phyloP scores from a whole-genome alignment of 2,329 filamentous ascomycete species.

The Talaromyces sp. region DNA sequence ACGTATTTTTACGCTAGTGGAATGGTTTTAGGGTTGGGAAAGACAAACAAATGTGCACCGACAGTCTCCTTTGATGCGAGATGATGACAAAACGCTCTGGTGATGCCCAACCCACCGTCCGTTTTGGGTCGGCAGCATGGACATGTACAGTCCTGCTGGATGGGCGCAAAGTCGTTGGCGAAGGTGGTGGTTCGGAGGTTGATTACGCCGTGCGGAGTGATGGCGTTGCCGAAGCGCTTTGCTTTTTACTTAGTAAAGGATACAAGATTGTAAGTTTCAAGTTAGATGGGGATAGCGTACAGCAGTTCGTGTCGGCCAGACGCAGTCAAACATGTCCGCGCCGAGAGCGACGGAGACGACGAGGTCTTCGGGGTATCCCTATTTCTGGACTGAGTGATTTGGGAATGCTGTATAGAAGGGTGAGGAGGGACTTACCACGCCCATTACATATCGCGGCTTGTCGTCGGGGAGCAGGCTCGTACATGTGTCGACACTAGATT shows the following conservation, averaged over 20 bases:
- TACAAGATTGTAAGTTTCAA: not conserved
- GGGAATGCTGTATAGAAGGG: constrained; percentile 1
- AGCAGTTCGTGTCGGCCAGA: constrained; percentile 95
- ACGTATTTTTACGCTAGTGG: too few species aligned
- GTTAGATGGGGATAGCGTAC: constrained; percentile 35
- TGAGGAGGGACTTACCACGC: constrained; percentile 56
- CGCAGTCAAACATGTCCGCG: constrained; percentile 99
- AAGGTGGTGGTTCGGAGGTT: constrained; percentile 76
- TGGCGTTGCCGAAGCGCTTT: constrained; percentile 83
- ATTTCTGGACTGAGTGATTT: not conserved
- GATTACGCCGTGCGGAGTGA: constrained; percentile 75
- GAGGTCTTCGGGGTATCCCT: constrained; percentile 91
- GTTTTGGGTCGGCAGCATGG: constrained; percentile 64
- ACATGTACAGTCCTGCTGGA: constrained; percentile 80
- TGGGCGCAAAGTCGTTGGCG: constrained; percentile 73
- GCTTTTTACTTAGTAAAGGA: not conserved
- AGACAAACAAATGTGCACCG: constrained; percentile 63
- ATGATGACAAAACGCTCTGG: constrained; percentile 85
- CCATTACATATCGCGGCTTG: constrained; percentile 99
- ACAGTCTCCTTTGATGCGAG: constrained; percentile 92
- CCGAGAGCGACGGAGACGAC: constrained; percentile 90
- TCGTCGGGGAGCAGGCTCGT: constrained; percentile 78
- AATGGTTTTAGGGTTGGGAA: not conserved
- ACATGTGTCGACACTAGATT: constrained; percentile 66
- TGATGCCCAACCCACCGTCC: constrained; percentile 73